These are phyloP conservation scores for Rhodotorula sp. DNA, from an alignment of 1,284 basidiomycete species.

Conservation along the genomic window DNA sequence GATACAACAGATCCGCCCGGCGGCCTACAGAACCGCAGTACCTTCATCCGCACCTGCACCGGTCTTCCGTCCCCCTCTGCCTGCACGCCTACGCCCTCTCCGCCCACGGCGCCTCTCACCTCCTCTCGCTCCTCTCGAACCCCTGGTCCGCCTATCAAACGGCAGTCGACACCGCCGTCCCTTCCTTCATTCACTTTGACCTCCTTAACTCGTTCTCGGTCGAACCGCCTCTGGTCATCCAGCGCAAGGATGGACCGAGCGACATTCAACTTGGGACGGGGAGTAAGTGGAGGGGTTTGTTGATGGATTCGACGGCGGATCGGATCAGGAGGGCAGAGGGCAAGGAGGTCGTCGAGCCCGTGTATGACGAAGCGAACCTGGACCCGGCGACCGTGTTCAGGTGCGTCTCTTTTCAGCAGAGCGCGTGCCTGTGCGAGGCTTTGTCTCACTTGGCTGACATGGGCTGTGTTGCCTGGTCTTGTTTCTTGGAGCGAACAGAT, in stretches of 20 bases:
- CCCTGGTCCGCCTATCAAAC: constrained; percentile 48
- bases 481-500: neutral
- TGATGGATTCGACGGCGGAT: constrained; percentile 49
- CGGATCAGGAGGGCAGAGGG: constrained; percentile 43
- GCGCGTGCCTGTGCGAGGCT: neutral
- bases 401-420: constrained; percentile 3
- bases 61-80: constrained; percentile 43
- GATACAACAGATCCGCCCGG: constrained; percentile 43
- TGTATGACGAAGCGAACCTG: constrained; percentile 30
- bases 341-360: constrained; percentile 35
- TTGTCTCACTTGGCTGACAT: neutral
- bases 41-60: constrained; percentile 69
- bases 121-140: constrained; percentile 42
- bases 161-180: constrained; percentile 54
- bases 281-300: constrained; percentile 45
- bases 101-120: constrained; percentile 35
- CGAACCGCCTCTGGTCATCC: constrained; percentile 48
- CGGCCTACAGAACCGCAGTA: constrained; percentile 67
- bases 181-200: constrained; percentile 59
- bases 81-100: constrained; percentile 47
- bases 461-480: too few relatives aligned
- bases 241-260: constrained; percentile 45
- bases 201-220: constrained; percentile 47
- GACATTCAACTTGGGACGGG: constrained; percentile 48
- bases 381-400: constrained; percentile 41